Evolutionary conservation across 2,329 filamentous ascomycete species (phyloP).

Genomic region (Arthrobotrys megalospora): DNA sequence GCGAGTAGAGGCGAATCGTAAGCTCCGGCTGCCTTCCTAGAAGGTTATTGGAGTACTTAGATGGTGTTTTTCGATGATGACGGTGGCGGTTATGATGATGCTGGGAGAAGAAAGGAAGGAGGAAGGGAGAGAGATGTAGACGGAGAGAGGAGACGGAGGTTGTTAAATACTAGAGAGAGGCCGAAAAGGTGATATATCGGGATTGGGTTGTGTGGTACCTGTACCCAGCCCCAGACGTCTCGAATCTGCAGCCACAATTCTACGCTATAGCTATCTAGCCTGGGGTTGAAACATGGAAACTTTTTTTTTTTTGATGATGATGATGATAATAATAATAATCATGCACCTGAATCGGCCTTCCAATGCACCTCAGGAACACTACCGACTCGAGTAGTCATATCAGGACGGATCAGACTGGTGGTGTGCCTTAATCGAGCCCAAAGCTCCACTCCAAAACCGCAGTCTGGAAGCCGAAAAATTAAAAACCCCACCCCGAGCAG

Average conservation of each 20-base stretch:
- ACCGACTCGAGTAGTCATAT: slow-evolving; percentile 22
- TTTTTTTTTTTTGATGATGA: too few species aligned
- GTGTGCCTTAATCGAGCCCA: slow-evolving; percentile 48
- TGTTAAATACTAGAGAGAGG: slow-evolving; percentile 31
- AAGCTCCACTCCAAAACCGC: slow-evolving; percentile 23
- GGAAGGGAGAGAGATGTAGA: neutral
- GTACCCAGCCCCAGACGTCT: too few species aligned
- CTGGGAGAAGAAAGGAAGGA: slow-evolving; percentile 7
- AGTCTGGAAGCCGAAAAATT: slow-evolving; percentile 16
- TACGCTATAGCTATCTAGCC: too few species aligned
- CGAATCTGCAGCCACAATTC: too few species aligned
- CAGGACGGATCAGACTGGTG: slow-evolving; percentile 31
- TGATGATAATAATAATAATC: too few species aligned
- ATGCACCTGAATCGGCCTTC: slow-evolving; percentile 18
- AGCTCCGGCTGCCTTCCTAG: neutral
- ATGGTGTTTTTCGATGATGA: neutral
- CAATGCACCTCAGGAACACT: slow-evolving; percentile 38
- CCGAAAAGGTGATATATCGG: too few species aligned
- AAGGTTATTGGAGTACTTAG: too few species aligned
- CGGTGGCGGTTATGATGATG: neutral
- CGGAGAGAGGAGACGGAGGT: slow-evolving; percentile 15
- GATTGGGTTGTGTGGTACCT: too few species aligned
- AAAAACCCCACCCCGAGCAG: neutral
- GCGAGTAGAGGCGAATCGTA: neutral
- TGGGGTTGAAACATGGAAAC: too few species aligned